These are phyloP conservation scores for Tetrahymena elliotti DNA, from an alignment of 73 alveolate species.

Conservation along the genomic window DNA sequence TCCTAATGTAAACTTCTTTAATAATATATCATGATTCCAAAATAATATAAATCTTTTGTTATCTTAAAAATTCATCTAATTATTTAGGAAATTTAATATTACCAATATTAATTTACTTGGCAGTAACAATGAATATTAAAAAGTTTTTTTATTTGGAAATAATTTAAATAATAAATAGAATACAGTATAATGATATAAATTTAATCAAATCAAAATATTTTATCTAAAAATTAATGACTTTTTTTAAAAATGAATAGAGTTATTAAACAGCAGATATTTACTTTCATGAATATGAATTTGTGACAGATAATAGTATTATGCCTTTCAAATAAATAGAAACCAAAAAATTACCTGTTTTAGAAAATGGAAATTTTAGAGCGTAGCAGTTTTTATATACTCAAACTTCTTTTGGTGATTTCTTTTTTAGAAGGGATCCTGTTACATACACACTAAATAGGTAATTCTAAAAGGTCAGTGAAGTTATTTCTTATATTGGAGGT, in stretches of 20 bases:
- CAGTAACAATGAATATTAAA: too few relatives aligned
- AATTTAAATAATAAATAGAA: too few relatives aligned
- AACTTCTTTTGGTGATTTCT: not conserved
- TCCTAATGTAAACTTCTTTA: not conserved
- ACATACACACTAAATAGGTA: not conserved
- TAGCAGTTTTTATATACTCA: not conserved
- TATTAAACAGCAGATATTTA: not conserved
- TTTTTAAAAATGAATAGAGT: not conserved
- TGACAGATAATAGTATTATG: not conserved
- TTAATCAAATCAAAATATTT: too few relatives aligned
- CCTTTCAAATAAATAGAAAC: not conserved
- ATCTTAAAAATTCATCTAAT: too few relatives aligned
- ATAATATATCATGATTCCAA: too few relatives aligned
- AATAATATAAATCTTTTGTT: too few relatives aligned
- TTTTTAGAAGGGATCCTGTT: not conserved
- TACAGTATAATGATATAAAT: too few relatives aligned
- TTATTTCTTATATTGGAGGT: not conserved
- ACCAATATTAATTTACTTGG: too few relatives aligned
- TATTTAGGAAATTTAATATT: too few relatives aligned
- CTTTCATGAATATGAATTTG: not conserved
- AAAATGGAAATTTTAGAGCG: not conserved
- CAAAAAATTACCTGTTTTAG: not conserved
- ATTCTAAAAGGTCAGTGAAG: not conserved
- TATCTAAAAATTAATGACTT: too few relatives aligned
- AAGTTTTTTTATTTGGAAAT: too few relatives aligned